Base-by-base conservation (phyloP, 2,329 filamentous ascomycete species). In the Fusarium haematococcum region DNA sequence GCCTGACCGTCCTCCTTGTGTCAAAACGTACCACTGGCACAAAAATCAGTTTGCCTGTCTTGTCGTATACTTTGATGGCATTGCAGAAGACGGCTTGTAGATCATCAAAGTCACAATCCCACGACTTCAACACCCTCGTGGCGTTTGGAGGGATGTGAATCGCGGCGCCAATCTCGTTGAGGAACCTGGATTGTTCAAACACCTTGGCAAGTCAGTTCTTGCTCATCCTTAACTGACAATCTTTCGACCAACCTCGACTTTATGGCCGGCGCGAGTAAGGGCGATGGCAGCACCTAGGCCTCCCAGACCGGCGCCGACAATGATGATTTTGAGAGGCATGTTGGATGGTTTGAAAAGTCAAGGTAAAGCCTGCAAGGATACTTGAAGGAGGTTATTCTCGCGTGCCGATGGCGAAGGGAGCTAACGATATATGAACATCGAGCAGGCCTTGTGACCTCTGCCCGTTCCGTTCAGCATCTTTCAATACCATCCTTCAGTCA, bases 131-230 rank as follows among this genome's bases (percentile, higher is more conserved):
- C 0, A 67, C 25, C 37, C 65, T 56, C 8, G 60, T 67, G 4
- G 65, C 65, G 5, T 67, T 67, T n/a, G 65, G 65, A 3, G 65
- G 43, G n/a, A 67, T 57, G 14, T 67, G 65, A 30, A 67, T 67
- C 2, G 65, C 65, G 11, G 65, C 60, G 16, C 65, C 65, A 4
- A 67, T 57, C n/a, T 67, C 65, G 10, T 67, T 67, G 3, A 65
- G 48, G 7, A 67, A 67, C 3, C 60, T 57, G 2, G 65, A 67
- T 65, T 67, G 65, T n/a, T 67, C 65, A 1, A 67, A 67, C 4
- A 67, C 32, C 65, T 67, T 27, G 10, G 20, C 5, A 2, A n/a
- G 4, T 67, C 13, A 67, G 18, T 7, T 30, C 3, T n/a, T 11
- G 9, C 16, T 27, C 14, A 1, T 2, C 2, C 13, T 32, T 4